phyloP scores from a whole-genome alignment of 2,329 filamentous ascomycete genomes.

The Plectosphaerella sp. region DNA sequence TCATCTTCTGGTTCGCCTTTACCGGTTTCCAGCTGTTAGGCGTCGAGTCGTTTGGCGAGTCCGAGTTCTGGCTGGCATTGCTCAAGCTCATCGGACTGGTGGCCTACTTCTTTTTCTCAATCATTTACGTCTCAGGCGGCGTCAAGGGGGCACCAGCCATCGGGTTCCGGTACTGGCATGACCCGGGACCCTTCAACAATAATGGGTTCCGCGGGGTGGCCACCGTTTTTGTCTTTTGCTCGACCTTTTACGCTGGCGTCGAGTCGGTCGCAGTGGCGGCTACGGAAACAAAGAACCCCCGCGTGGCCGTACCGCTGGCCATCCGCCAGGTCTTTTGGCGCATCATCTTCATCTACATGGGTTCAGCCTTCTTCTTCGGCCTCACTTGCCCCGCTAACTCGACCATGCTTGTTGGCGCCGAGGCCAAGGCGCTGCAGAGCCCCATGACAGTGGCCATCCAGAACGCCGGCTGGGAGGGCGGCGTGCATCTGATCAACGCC shows the following conservation, averaged over 20 bases:
- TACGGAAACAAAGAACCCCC: conserved; percentile 55
- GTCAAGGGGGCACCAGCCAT: conserved; percentile 52
- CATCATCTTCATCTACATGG: conserved; percentile 62
- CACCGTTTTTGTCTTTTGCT: conserved; percentile 64
- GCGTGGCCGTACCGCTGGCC: conserved; percentile 50
- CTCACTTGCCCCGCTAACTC: conserved; percentile 69
- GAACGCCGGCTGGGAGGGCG: conserved; percentile 68
- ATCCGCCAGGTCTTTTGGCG: conserved; percentile 59
- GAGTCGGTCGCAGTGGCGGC: conserved; percentile 60
- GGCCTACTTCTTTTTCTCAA: conserved; percentile 70
- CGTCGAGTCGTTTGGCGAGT: conserved; percentile 71
- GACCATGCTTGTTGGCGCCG: conserved; percentile 55
- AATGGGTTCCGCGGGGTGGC: conserved; percentile 64
- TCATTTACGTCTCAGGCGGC: conserved; percentile 59
- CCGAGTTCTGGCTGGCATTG: conserved; percentile 74
- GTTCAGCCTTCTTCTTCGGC: conserved; percentile 69
- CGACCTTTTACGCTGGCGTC: conserved; percentile 67
- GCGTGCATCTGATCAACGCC: conserved; percentile 73
- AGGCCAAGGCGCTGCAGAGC: conserved; percentile 61
- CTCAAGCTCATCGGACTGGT: conserved; percentile 67
- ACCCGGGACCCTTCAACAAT: conserved; percentile 63
- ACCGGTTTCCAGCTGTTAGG: conserved; percentile 65
- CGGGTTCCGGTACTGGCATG: conserved; percentile 68
- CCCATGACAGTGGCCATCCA: conserved; percentile 72
- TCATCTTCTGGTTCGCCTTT: conserved; percentile 69